Evolutionary conservation across 2,329 filamentous ascomycete genomes (phyloP).

Genomic region (Aspergillus puulaauensis): DNA sequence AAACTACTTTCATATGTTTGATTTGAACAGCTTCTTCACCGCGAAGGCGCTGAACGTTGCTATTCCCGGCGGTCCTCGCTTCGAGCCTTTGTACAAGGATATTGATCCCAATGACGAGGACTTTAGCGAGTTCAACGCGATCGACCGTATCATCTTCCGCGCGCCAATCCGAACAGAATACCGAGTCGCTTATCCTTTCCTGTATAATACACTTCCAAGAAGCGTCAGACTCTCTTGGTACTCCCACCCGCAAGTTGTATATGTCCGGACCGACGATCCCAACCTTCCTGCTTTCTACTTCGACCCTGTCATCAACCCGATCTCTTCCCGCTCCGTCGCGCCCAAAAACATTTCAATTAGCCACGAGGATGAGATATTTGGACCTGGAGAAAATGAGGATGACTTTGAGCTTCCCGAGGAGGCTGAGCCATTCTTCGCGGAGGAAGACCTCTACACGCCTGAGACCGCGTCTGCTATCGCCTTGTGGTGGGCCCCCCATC

Average conservation of each 20-base stretch:
- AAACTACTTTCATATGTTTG: conserved; percentile 98
- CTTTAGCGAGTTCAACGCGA: conserved; percentile 99
- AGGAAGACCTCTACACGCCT: conserved; percentile 83
- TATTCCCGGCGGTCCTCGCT: conserved; percentile 93
- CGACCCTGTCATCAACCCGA: conserved; percentile 95
- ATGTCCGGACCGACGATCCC: conserved; percentile 81
- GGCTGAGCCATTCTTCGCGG: conserved; percentile 82
- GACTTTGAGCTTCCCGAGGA: conserved; percentile 79
- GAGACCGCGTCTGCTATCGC: conserved; percentile 90
- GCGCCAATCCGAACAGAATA: conserved; percentile 94
- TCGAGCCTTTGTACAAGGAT: conserved; percentile 97
- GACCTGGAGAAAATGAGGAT: conserved; percentile 74
- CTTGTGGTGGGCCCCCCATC: conserved; percentile 97
- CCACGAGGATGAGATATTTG: conserved; percentile 93
- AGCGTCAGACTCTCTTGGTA: conserved; percentile 94
- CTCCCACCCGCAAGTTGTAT: conserved; percentile 89
- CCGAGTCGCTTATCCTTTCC: conserved; percentile 86
- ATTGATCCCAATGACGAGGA: conserved; percentile 98
- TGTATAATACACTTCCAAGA: conserved; percentile 94
- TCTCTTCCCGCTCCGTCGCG: conserved; percentile 89
- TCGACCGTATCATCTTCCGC: conserved; percentile 98
- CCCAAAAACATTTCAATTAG: conserved; percentile 90
- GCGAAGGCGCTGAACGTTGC: conserved; percentile 97
- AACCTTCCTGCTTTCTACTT: conserved; percentile 96
- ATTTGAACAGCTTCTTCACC: conserved; percentile 89